Conservation (phyloP, 2,329 filamentous ascomycete genomes). For the Hypoxylon sp. region DNA sequence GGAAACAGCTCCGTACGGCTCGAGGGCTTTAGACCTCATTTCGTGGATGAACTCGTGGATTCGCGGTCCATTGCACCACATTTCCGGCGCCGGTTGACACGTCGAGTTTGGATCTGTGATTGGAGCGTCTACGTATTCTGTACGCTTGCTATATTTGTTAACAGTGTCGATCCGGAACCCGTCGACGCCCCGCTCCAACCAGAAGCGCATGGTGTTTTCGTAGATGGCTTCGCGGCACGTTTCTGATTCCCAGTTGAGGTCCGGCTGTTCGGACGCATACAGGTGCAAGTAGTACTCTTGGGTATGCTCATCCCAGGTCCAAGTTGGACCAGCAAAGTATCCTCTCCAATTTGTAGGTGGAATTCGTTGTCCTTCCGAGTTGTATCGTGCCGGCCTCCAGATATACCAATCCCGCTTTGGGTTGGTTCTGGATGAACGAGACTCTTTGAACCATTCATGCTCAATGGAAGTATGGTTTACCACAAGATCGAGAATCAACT, state of each 20-base stretch:
- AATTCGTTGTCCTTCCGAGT: slow-evolving; percentile 63
- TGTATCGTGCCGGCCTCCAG: slow-evolving; percentile 69
- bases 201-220: slow-evolving; percentile 74
- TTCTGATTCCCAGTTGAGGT: slow-evolving; percentile 80
- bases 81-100: slow-evolving; percentile 59
- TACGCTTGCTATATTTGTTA: slow-evolving; percentile 73
- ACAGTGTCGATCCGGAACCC: slow-evolving; percentile 77
- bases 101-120: slow-evolving; percentile 55
- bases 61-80: slow-evolving; percentile 71
- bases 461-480: slow-evolving; percentile 74
- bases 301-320: slow-evolving; percentile 64
- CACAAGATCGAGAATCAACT: slow-evolving; percentile 77
- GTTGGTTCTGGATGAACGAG: slow-evolving; percentile 61
- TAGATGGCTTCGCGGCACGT: slow-evolving; percentile 76
- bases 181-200: slow-evolving; percentile 75
- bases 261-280: slow-evolving; percentile 77
- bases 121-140: slow-evolving; percentile 65
- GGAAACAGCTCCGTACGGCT: slow-evolving; percentile 68
- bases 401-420: slow-evolving; percentile 73
- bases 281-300: slow-evolving; percentile 69
- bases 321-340: slow-evolving; percentile 62
- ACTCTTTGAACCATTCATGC: slow-evolving; percentile 69
- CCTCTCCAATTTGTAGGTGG: slow-evolving; percentile 70
- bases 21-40: slow-evolving; percentile 65
- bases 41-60: slow-evolving; percentile 72